Evolutionary conservation across 805 yeast genomes (phyloP).

Genomic region (Cyberlindnera euphorbiae): DNA sequence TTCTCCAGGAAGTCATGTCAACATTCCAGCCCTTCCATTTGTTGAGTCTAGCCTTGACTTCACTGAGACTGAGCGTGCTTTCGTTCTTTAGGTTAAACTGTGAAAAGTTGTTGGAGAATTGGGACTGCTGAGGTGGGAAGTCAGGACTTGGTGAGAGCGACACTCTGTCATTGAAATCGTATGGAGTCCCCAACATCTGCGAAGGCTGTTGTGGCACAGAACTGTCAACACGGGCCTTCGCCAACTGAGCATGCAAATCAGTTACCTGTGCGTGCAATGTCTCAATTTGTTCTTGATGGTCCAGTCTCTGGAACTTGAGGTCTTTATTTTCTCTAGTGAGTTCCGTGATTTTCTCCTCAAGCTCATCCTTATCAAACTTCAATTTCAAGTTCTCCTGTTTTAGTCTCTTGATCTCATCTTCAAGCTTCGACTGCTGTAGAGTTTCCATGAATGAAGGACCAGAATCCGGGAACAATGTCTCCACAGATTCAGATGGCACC

Average conservation of each 20-base stretch:
- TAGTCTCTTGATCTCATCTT: conserved; percentile 25
- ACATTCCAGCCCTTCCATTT: conserved; percentile 84
- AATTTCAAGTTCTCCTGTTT: conserved; percentile 30
- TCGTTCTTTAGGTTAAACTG: conserved; percentile 19
- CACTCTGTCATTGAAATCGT: conserved; percentile 18
- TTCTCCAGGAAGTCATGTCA: conserved; percentile 82
- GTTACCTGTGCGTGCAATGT: conserved; percentile 25
- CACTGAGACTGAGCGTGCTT: conserved; percentile 38
- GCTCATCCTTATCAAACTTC: conserved; percentile 7
- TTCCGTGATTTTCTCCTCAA: conserved; percentile 28
- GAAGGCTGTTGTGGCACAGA: conserved; percentile 12
- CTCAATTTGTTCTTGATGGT: conserved; percentile 31
- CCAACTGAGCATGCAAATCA: conserved; percentile 23
- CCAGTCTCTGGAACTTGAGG: conserved; percentile 32
- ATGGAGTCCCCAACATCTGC: conserved; percentile 13
- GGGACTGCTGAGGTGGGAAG: conserved; percentile 13
- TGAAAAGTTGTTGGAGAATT: conserved; percentile 7
- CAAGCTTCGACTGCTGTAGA: conserved; percentile 14
- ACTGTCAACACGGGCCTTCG: conserved; percentile 23
- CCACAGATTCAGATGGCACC: too few species aligned
- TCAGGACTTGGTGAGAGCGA: conserved; percentile 23
- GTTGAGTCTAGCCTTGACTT: conserved; percentile 51
- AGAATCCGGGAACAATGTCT: conserved; percentile 15
- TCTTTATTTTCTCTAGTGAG: conserved; percentile 36
- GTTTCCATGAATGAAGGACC: conserved; percentile 27